Conservation (phyloP, 257 asterid species). For the Leptodermis oblonga region DNA sequence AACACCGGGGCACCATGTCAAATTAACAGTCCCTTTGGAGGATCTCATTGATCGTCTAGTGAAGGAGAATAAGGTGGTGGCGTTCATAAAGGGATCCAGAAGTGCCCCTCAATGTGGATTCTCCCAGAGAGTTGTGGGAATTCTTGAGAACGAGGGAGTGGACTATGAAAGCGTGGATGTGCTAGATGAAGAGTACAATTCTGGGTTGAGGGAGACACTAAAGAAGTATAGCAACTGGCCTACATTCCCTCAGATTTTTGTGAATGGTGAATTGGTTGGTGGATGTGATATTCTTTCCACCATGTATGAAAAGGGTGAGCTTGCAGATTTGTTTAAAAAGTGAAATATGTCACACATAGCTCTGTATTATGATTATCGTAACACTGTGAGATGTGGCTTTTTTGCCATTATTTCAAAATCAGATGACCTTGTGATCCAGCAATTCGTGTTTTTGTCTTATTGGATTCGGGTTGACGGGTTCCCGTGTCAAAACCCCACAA, state of each 20-base stretch:
- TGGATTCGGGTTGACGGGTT: no score
- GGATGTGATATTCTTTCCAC: constrained; percentile 92
- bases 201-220: constrained; percentile 77
- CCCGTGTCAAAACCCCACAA: no score
- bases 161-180: constrained; percentile 91
- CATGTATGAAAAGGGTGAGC: constrained; percentile 91
- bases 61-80: constrained; percentile 85
- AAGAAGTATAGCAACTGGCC: constrained; percentile 95
- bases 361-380: background rate
- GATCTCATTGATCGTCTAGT: constrained; percentile 70
- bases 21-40: constrained; percentile 72
- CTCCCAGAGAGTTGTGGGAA: constrained; percentile 64
- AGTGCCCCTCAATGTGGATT: constrained; percentile 79
- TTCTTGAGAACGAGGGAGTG: constrained; percentile 74
- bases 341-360: constrained; percentile 2
- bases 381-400: background rate
- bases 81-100: constrained; percentile 91
- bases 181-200: constrained; percentile 76
- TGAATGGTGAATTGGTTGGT: constrained; percentile 82
- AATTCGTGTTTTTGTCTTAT: no score
- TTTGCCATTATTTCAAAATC: background rate
- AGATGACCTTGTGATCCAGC: background rate
- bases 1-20: constrained; percentile 81
- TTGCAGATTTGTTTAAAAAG: constrained; percentile 47
- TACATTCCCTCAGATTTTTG: constrained; percentile 87